Evolutionary conservation across 176 grass and related monocot genomes (phyloP), one percentile per base, ranked within the genome.

Genomic region (Alloteropsis semialata): DNA sequence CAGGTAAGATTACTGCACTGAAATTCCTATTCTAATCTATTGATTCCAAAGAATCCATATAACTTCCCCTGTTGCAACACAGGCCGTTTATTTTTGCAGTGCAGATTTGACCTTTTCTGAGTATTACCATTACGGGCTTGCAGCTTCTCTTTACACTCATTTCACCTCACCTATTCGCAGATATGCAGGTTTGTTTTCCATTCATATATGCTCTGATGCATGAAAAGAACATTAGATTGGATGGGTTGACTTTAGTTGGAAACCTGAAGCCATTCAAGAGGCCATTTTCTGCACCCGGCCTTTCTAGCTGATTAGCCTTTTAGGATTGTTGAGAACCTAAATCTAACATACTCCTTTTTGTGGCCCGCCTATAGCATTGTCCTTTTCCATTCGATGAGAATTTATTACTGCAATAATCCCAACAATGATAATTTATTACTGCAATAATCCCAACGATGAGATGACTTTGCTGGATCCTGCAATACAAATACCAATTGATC

Each of bases 41-140:
- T 81, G 27, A 63, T 85, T 41, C 30, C 39, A 50, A 70, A 63
- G 16, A 27, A 73, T 73, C 17, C 21, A 74, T 84, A 29, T 74
- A 73, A 83, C 67, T 50, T 74, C 10, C 42, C 72, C 65, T 80
- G 28, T 78, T 55, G 55, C 77, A 84, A 91, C 59, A 84, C 88
- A 98, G 96, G 96, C 96, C 5, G 89, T 98, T 69, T 98, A 98
- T 79, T 98, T 98, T 84, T 93, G 92, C 77, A 98, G 96, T 82
- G 93, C 93, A 92, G 96, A 95, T 89, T 95, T 98, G 77, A 88
- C 63, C 73, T 84, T 82, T 42, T 91, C 96, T 41, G 96, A 98
- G 82, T 95, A 93, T 87, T 84, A 82, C 61, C 96, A 98, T 90
- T 98, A 98, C 63, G 96, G 96, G 54, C 87, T 98, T 73, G 96